phyloP scores from a whole-genome alignment of 805 yeast genomes.

The Tetrapisispora pingtungensis region DNA sequence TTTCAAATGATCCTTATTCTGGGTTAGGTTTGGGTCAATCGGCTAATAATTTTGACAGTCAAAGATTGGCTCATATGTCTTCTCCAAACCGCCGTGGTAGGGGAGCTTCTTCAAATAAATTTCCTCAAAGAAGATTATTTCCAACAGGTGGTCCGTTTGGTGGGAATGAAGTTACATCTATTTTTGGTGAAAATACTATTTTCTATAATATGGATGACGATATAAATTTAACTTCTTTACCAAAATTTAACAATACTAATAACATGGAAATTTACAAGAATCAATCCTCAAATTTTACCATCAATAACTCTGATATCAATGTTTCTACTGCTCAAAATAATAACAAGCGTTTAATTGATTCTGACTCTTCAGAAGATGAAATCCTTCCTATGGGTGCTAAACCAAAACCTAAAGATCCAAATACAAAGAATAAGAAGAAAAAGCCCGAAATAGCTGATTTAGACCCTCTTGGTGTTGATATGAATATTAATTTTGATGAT shows the following conservation, averaged over 20 bases:
- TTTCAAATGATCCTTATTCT: neutral
- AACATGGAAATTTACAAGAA: conserved; percentile 5
- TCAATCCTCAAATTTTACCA: conserved; percentile 7
- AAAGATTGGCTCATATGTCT: conserved; percentile 10
- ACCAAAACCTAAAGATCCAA: conserved; percentile 29
- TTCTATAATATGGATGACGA: conserved; percentile 17
- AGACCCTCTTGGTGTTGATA: conserved; percentile 87
- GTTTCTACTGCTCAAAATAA: conserved; percentile 2
- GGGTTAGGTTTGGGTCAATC: neutral
- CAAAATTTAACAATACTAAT: neutral
- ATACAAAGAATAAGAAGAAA: conserved; percentile 29
- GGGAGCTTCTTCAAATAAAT: conserved; percentile 31
- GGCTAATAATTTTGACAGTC: neutral
- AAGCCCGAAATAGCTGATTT: conserved; percentile 69
- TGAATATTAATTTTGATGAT: conserved; percentile 71
- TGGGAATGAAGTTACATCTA: conserved; percentile 81
- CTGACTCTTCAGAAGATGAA: conserved; percentile 58
- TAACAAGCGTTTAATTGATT: conserved; percentile 32
- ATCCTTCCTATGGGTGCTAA: conserved; percentile 38
- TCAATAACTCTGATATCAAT: neutral
- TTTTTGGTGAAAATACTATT: conserved; percentile 61
- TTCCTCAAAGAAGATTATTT: conserved; percentile 59
- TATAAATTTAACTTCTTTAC: conserved; percentile 1
- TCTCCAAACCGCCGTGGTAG: conserved; percentile 29
- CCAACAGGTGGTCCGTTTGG: conserved; percentile 98